Base-by-base conservation (phyloP, 2,329 filamentous ascomycete species). In the Botrytis elliptica region DNA sequence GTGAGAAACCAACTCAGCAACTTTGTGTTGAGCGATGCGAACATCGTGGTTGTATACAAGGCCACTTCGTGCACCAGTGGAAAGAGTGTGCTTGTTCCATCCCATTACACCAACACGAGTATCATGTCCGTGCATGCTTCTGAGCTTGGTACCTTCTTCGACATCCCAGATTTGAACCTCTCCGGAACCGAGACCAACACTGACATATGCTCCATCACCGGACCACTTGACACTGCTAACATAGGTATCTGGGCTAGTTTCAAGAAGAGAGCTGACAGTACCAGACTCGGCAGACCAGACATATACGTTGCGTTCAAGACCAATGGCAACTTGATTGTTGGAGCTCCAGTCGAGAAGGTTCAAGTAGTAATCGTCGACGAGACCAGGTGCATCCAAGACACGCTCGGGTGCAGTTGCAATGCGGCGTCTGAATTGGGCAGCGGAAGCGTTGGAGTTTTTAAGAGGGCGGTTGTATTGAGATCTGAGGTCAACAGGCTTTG, bases 121-220 rank as follows among this genome's bases (percentile, higher is more conserved):
- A 81, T 98, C 95, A 82, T 99, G 96, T 75, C 96, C 96, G 82
- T 94, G 93, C 96, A 99, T 99, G 87, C 94, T 98, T 83, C 96
- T 95, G 74, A 99, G 92, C 88, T 98, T 98, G 81, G 91, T 92
- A 75, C 92, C 90, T 83, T 99, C 96, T 79, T 97, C 93, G 42
- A 98, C 95, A 80, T 98, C 96, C 95, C 96, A 99, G 85, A 99
- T 99, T 85, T 99, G 96, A 55, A 99, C 94, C 83, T 99, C 96
- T 75, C 96, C 96, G 55, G 94, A 94, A 75, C 95, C 95, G 69
- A 99, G 92, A 75, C 96, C 96, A 78, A 98, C 95, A 77, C 95
- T 92, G 77, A 99, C 95, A 81, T 99, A 98, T 46, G 95, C 95
- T 75, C 96, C 96, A 81, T 99, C 96, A 69, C 93, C 94, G 76